Conservation (phyloP, 495 filamentous ascomycete species). For the Choiromyces venosus region DNA sequence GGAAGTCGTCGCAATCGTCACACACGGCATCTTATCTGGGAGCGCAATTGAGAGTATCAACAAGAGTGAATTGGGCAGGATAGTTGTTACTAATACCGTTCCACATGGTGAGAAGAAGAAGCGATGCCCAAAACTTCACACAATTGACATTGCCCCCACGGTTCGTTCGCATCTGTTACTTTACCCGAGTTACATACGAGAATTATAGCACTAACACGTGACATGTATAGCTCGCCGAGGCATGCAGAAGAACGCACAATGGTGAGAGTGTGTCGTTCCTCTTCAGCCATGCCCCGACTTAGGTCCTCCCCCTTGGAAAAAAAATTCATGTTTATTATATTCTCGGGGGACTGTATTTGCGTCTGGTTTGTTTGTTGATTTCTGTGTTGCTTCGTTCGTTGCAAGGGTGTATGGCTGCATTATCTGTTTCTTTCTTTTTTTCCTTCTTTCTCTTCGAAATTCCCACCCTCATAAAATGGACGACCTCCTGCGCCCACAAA, state of each 20-base stretch:
- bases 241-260: constrained; percentile 87
- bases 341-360: not conserved
- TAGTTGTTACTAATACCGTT: constrained; percentile 98
- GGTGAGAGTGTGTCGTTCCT: constrained; percentile 89
- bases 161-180: constrained; percentile 43
- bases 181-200: not conserved
- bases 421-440: not conserved
- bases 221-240: constrained; percentile 49
- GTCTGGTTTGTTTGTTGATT: not conserved
- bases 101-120: constrained; percentile 79
- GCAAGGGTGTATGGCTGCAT: not conserved
- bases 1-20: constrained; percentile 89
- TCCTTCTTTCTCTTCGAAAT: not conserved
- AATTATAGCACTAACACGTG: not conserved
- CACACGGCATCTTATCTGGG: constrained; percentile 89
- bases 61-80: constrained; percentile 64
- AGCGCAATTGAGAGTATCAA: constrained; percentile 89
- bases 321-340: not conserved
- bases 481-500: not conserved
- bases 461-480: not conserved
- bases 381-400: not conserved
- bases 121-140: constrained; percentile 69
- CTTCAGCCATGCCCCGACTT: constrained; percentile 79
- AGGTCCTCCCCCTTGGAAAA: constrained; percentile 1
- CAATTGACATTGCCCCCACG: constrained; percentile 91